Evolutionary conservation across 768 basidiomycete genomes (phyloP).

Genomic region (Lactarius pseudohatsudake): DNA sequence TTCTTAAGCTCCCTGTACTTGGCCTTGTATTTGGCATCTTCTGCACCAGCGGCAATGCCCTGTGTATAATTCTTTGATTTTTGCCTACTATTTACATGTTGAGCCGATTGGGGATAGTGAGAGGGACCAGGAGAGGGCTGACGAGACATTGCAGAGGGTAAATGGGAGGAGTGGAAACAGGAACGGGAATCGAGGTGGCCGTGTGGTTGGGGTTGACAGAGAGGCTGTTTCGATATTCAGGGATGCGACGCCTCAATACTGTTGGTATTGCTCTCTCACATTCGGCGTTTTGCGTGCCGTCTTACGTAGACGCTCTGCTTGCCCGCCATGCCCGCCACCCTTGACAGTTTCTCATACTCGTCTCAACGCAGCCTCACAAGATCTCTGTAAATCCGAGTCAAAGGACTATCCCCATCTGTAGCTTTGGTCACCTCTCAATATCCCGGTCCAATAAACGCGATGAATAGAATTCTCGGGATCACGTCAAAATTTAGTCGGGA

Average conservation of each 20-base stretch:
- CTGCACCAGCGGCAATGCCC: conserved; percentile 75
- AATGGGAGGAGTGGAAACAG: conserved; percentile 36
- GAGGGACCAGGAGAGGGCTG: conserved; percentile 43
- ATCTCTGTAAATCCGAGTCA: not conserved
- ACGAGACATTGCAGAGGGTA: conserved; percentile 63
- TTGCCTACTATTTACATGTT: conserved; percentile 35
- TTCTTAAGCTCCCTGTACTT: conserved; percentile 88
- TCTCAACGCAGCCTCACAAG: not conserved
- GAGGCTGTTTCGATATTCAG: conserved; percentile 14
- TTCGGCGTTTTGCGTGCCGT: conserved; percentile 35
- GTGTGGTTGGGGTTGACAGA: conserved; percentile 33
- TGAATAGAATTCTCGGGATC: not conserved
- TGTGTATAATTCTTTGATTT: conserved; percentile 50
- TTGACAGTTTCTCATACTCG: not conserved
- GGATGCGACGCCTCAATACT: conserved; percentile 16
- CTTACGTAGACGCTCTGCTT: conserved; percentile 11
- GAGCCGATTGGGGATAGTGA: conserved; percentile 28
- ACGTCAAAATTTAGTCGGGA: not conserved
- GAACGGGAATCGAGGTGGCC: conserved; percentile 30
- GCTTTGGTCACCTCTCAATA: not conserved
- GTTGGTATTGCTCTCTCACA: conserved; percentile 36
- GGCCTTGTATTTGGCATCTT: conserved; percentile 82
- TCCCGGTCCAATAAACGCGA: not conserved
- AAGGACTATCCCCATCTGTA: conserved; percentile 1
- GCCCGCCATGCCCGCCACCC: too few relatives aligned